These are phyloP conservation scores for Penicillium sp. DNA, from an alignment of 2,329 filamentous ascomycete genomes.

Conservation along the genomic window DNA sequence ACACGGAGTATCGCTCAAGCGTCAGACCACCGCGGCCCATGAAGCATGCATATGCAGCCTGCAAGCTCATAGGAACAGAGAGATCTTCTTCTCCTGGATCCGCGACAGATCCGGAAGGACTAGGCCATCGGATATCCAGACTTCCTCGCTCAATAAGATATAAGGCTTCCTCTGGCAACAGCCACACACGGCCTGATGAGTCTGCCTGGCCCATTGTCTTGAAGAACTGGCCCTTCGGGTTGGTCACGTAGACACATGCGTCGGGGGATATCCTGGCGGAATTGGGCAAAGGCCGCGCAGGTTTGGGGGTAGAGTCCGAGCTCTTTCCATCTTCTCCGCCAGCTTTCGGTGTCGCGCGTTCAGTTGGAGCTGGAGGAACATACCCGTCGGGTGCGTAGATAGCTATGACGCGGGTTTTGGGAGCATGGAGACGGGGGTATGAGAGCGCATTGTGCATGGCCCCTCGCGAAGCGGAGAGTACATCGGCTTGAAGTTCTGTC, in stretches of 20 bases:
- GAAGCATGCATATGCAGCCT: constrained; percentile 84
- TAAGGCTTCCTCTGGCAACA: constrained; percentile 87
- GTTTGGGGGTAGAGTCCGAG: constrained; percentile 11
- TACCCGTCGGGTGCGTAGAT: constrained; percentile 67
- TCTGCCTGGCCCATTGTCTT: constrained; percentile 72
- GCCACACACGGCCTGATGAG: constrained; percentile 67
- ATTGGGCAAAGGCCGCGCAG: constrained; percentile 11
- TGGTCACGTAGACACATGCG: constrained; percentile 63
- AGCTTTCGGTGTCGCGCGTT: constrained; percentile 14
- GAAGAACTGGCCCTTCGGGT: constrained; percentile 68
- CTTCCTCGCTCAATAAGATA: constrained; percentile 85
- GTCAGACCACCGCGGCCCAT: constrained; percentile 65
- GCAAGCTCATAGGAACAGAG: constrained; percentile 81
- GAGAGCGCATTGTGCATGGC: constrained; percentile 87
- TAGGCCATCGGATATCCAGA: constrained; percentile 82
- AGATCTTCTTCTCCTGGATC: constrained; percentile 49
- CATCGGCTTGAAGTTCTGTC: constrained; percentile 73
- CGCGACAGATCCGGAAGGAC: constrained; percentile 33
- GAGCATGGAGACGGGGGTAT: constrained; percentile 71
- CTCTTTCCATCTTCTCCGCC: constrained; percentile 16
- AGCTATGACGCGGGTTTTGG: constrained; percentile 64
- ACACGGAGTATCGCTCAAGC: constrained; percentile 84
- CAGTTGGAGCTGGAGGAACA: constrained; percentile 21
- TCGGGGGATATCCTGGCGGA: constrained; percentile 28
- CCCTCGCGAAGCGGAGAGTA: constrained; percentile 74